Evolutionary conservation across 2,329 filamentous ascomycete genomes (phyloP).

Genomic region (Colletotrichum plurivorum): DNA sequence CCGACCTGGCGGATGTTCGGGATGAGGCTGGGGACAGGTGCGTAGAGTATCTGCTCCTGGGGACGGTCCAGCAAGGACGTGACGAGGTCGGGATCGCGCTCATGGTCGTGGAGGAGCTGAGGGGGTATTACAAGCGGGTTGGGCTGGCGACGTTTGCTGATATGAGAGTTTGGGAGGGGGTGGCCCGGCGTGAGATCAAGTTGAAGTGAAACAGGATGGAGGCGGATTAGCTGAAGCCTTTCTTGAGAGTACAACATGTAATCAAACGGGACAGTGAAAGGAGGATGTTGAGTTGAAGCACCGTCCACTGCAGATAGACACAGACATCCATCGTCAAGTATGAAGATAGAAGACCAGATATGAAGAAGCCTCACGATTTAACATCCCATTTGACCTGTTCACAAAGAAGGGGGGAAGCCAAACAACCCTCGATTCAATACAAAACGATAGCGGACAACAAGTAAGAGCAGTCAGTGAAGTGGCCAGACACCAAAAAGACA

Average conservation of each 20-base stretch:
- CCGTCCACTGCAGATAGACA: no score
- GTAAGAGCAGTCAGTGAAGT: not conserved
- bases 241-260: no score
- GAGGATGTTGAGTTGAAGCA: no score
- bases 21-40: not conserved
- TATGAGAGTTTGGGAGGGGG: conserved; percentile 1
- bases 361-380: no score
- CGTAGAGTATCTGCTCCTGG: conserved; percentile 6
- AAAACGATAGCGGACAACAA: not conserved
- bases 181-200: not conserved
- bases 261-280: no score
- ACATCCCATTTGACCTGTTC: no score
- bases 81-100: conserved; percentile 4
- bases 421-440: not conserved
- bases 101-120: not conserved
- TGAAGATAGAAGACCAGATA: no score
- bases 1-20: not conserved
- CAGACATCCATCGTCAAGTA: no score
- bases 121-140: conserved; percentile 1
- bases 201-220: not conserved
- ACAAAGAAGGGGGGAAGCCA: no score
- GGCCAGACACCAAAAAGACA: not conserved
- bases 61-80: not conserved
- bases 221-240: no score
- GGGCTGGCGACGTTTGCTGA: conserved; percentile 7